phyloP scores from a whole-genome alignment of 176 grass and related monocot genomes.

The Aegilops bicornis region DNA sequence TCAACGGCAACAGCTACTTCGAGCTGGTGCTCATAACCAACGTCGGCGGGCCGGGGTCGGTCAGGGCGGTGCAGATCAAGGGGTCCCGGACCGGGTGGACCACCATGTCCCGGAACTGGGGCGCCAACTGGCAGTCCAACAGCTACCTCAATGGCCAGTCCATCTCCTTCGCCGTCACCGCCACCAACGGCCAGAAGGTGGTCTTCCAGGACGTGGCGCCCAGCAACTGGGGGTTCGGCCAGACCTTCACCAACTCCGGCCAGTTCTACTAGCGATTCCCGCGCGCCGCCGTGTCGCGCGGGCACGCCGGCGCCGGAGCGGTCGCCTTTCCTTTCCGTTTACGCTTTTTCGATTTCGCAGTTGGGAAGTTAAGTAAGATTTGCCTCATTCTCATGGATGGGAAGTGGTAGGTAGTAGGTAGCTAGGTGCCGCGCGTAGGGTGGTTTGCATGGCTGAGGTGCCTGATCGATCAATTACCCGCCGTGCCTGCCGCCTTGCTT shows the following conservation, averaged over 20 bases:
- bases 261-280: slow-evolving; percentile 50
- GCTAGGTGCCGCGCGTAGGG: not conserved
- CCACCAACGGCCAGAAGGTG: slow-evolving; percentile 28
- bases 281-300: not conserved
- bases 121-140: slow-evolving; percentile 62
- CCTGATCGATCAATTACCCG: slow-evolving; percentile 34
- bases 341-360: not conserved
- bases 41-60: slow-evolving; percentile 53
- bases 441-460: slow-evolving; percentile 43
- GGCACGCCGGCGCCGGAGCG: not conserved
- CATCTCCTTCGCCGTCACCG: slow-evolving; percentile 73
- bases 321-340: not conserved
- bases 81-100: slow-evolving; percentile 43
- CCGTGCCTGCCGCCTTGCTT: slow-evolving; percentile 42
- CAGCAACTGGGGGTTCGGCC: slow-evolving; percentile 51
- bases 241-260: slow-evolving; percentile 58
- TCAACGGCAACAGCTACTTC: slow-evolving; percentile 76
- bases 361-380: slow-evolving; percentile 18
- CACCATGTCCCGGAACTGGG: slow-evolving; percentile 76
- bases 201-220: slow-evolving; percentile 36
- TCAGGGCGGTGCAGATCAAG: slow-evolving; percentile 55
- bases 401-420: not conserved
- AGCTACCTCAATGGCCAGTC: slow-evolving; percentile 46
- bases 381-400: slow-evolving; percentile 14
- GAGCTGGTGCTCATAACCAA: slow-evolving; percentile 76